These are phyloP conservation scores for Linum usitatissimum DNA, from an alignment of 345 rosid species.

Conservation along the genomic window DNA sequence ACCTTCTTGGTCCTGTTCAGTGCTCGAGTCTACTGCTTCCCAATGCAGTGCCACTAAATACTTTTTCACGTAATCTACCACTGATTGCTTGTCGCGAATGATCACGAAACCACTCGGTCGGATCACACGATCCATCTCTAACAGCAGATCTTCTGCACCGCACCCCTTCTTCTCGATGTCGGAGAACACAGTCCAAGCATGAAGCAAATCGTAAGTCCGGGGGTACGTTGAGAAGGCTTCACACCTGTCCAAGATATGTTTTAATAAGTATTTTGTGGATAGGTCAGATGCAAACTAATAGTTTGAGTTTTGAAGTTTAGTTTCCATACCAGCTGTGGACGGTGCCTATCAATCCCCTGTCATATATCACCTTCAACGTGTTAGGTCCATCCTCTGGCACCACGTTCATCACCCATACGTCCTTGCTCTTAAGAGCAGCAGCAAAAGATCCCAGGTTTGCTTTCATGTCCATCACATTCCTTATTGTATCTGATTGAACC, in stretches of 20 bases:
- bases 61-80: slow-evolving; percentile 56
- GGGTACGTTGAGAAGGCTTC: slow-evolving; percentile 89
- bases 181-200: slow-evolving; percentile 60
- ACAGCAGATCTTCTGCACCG: slow-evolving; percentile 62
- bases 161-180: slow-evolving; percentile 68
- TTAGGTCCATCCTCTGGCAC: slow-evolving; percentile 71
- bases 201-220: slow-evolving; percentile 79
- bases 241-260: slow-evolving; percentile 44
- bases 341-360: slow-evolving; percentile 76
- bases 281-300: not conserved
- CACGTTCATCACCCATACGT: slow-evolving; percentile 93
- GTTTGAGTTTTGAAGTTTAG: not conserved
- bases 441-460: slow-evolving; percentile 87
- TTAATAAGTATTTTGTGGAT: not conserved
- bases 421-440: slow-evolving; percentile 73
- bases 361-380: slow-evolving; percentile 71
- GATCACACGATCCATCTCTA: slow-evolving; percentile 92
- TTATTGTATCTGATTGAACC: slow-evolving; percentile 49
- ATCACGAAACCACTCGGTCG: slow-evolving; percentile 77
- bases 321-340: slow-evolving; percentile 64
- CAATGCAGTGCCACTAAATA: slow-evolving; percentile 65
- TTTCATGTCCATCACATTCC: slow-evolving; percentile 99
- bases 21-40: slow-evolving; percentile 51
- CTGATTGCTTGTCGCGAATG: slow-evolving; percentile 53
- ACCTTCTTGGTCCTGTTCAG: slow-evolving; percentile 47